phyloP scores from a whole-genome alignment of 805 yeast species.

The Saccharomycopsis sp. region DNA sequence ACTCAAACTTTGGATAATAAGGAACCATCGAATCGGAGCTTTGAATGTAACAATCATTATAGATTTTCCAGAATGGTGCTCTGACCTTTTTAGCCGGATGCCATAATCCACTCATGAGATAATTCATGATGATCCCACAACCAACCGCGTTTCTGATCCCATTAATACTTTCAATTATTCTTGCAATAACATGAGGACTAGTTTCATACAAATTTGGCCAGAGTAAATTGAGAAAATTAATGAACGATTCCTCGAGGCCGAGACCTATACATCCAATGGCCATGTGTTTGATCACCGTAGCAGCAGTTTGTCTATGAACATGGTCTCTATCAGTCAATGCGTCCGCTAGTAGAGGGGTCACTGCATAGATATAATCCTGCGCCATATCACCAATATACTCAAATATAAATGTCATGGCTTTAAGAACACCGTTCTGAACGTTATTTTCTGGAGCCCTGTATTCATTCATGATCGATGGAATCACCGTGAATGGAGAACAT shows the following conservation, averaged over 20 bases:
- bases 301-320: slow-evolving; percentile 94
- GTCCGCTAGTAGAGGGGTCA: slow-evolving; percentile 75
- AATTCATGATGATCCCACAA: slow-evolving; percentile 63
- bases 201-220: slow-evolving; percentile 90
- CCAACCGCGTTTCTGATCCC: slow-evolving; percentile 71
- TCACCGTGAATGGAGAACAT: slow-evolving; percentile 86
- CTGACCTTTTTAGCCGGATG: slow-evolving; percentile 92
- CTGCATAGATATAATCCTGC: slow-evolving; percentile 73
- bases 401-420: slow-evolving; percentile 84
- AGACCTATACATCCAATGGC: slow-evolving; percentile 72
- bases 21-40: slow-evolving; percentile 75
- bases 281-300: slow-evolving; percentile 76
- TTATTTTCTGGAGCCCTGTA: slow-evolving; percentile 86
- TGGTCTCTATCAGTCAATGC: slow-evolving; percentile 86
- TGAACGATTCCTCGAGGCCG: slow-evolving; percentile 74
- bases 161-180: slow-evolving; percentile 76
- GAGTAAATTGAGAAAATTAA: slow-evolving; percentile 73
- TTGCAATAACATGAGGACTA: slow-evolving; percentile 86
- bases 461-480: slow-evolving; percentile 95
- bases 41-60: slow-evolving; percentile 69
- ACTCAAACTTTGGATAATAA: slow-evolving; percentile 59
- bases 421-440: slow-evolving; percentile 92
- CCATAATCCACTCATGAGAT: slow-evolving; percentile 81
- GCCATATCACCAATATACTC: slow-evolving; percentile 84
- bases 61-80: slow-evolving; percentile 76